Conservation (phyloP, 306 rosid genomes). For the Cicer judaicum region DNA sequence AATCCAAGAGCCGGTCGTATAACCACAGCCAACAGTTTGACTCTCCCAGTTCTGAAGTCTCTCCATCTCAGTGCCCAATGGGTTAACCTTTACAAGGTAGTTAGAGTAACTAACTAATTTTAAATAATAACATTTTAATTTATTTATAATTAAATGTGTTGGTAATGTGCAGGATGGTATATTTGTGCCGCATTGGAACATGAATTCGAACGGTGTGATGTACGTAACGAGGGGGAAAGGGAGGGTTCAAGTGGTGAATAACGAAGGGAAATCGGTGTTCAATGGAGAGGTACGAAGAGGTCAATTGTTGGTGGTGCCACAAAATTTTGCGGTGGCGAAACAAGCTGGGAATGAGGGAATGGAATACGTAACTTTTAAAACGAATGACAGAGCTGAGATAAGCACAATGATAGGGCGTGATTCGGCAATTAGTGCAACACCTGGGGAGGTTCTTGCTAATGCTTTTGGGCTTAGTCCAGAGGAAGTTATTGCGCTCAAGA, state of each 20-base stretch:
- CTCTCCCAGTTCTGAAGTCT: conserved; percentile 35
- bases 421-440: conserved; percentile 52
- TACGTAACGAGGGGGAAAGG: conserved; percentile 63
- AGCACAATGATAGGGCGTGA: conserved; percentile 54
- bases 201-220: conserved; percentile 52
- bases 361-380: conserved; percentile 63
- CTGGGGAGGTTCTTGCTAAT: conserved; percentile 49
- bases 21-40: conserved; percentile 28
- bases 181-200: conserved; percentile 61
- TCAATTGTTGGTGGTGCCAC: conserved; percentile 58
- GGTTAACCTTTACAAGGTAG: conserved; percentile 41
- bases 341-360: conserved; percentile 56
- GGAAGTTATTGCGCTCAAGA: conserved; percentile 51
- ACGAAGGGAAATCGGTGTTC: conserved; percentile 49
- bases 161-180: conserved; percentile 50
- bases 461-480: conserved; percentile 40
- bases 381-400: conserved; percentile 54
- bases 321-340: conserved; percentile 53
- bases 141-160: not conserved
- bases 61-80: conserved; percentile 43
- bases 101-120: not conserved
- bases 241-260: conserved; percentile 57
- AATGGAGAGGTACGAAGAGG: conserved; percentile 53
- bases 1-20: conserved; percentile 46
- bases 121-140: too few relatives aligned